phyloP scores from a whole-genome alignment of 441 rosid genomes.

The Omphalea diandra region DNA sequence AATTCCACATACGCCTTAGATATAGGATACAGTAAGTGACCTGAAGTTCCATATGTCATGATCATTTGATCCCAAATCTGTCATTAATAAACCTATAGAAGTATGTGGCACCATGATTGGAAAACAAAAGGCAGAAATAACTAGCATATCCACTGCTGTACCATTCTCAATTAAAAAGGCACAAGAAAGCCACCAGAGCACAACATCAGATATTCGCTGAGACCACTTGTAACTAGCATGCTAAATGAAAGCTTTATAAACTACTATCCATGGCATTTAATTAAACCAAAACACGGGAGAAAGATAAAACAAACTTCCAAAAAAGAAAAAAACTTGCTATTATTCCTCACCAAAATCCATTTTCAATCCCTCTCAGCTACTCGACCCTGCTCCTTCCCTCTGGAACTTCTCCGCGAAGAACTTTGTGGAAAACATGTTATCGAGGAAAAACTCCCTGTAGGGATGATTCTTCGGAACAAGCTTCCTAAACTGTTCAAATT shows the following conservation, averaged over 20 bases:
- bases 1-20: neutral
- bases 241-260: neutral
- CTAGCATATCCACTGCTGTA: neutral
- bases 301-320: neutral
- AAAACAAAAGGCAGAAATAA: neutral
- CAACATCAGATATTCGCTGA: slow-evolving; percentile 7
- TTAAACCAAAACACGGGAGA: neutral
- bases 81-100: neutral
- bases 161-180: neutral
- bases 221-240: neutral
- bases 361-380: slow-evolving; percentile 20
- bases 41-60: neutral
- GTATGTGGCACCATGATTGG: neutral
- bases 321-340: slow-evolving; percentile 10
- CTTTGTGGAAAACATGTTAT: slow-evolving; percentile 59
- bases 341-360: slow-evolving; percentile 24
- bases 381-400: slow-evolving; percentile 41
- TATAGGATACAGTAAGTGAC: neutral
- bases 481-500: slow-evolving; percentile 63
- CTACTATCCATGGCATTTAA: slow-evolving; percentile 17
- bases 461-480: slow-evolving; percentile 88
- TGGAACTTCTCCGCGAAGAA: slow-evolving; percentile 51
- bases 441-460: slow-evolving; percentile 62
- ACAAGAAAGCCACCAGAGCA: neutral
- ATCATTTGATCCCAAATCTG: neutral